Conservation (phyloP, 371 early-diverging fungal genomes). For the Lichtheimia corymbifera region DNA sequence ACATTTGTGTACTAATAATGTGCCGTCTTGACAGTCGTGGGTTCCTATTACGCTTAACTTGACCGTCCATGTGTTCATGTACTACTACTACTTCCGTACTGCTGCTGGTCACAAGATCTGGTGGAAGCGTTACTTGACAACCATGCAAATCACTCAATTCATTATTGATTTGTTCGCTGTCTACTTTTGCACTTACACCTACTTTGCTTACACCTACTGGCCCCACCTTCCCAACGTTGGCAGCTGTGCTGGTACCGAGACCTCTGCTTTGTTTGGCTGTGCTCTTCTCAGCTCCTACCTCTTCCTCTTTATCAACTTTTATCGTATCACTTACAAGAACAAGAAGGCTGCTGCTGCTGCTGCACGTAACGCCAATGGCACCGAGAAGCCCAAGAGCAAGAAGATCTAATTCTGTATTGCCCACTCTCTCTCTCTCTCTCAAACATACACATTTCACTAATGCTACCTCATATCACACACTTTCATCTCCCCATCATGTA, state of each 20-base stretch:
- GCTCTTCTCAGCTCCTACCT: conserved; percentile 82
- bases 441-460: neutral
- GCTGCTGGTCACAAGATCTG: conserved; percentile 83
- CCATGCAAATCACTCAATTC: conserved; percentile 89
- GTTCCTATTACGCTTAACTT: conserved; percentile 81
- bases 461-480: too few species aligned
- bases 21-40: conserved; percentile 59
- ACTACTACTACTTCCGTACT: conserved; percentile 90
- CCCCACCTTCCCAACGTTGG: conserved; percentile 74
- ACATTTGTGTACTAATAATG: conserved; percentile 24
- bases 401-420: conserved; percentile 32
- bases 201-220: conserved; percentile 72
- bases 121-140: conserved; percentile 93
- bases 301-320: conserved; percentile 87
- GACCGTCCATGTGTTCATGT: conserved; percentile 91
- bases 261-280: conserved; percentile 82
- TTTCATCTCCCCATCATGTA: too few species aligned
- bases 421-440: neutral
- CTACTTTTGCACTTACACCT: conserved; percentile 83
- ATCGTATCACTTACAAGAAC: conserved; percentile 79
- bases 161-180: conserved; percentile 79
- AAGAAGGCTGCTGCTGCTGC: conserved; percentile 35
- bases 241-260: conserved; percentile 77
- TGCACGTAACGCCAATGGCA: conserved; percentile 15
- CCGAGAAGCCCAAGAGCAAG: conserved; percentile 32